Evolutionary conservation across 164 flowering plant species (phyloP), one percentile per base, ranked within the genome.

Genomic region (Annona cherimola): DNA sequence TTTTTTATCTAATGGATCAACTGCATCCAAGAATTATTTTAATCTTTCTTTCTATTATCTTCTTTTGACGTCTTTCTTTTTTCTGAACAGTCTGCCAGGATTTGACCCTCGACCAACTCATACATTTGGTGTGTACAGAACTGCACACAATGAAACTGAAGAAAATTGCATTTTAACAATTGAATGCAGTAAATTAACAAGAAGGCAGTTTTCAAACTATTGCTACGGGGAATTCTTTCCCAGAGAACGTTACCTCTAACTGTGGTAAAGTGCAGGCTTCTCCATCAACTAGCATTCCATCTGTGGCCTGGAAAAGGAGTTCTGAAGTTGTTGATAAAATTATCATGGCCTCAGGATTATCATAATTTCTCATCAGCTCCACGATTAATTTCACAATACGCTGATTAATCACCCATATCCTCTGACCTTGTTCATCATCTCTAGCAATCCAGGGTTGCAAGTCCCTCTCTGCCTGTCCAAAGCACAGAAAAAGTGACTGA

Each of bases 241-340:
- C 35, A 3, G 62, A 60, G 46, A 71, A 42, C 26, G 42, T 67
- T 80, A 94, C 99, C 99, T 94, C 98, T 70, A 94, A 80, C 77
- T 92, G 99, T 16, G 99, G 99, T 75, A 91, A 78, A 71, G 98
- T 92, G 83, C 99, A 94, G 74, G 97, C 97, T 83, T 94, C 97
- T 76, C 98, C 98, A 82, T 94, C 99, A 63, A 94, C 89, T 57
- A 92, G 96, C 89, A 94, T 85, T 66, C 99, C 99, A 83, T 94
- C 99, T 43, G 99, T 94, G 61, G 99, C 97, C 67, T 92, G 94
- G 42, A 89, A 86, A 72, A 94, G 97, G 67, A 94, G 87, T 78
- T 94, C 98, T 39, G 93, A 92, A 66, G 97, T 95, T 76, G 90
- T 91, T 62, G 97, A 89, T 71, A 92, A 69, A 69, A 92, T 90